Conservation (phyloP, 768 basidiomycete species). For the Macrolepiota dolichaula region DNA sequence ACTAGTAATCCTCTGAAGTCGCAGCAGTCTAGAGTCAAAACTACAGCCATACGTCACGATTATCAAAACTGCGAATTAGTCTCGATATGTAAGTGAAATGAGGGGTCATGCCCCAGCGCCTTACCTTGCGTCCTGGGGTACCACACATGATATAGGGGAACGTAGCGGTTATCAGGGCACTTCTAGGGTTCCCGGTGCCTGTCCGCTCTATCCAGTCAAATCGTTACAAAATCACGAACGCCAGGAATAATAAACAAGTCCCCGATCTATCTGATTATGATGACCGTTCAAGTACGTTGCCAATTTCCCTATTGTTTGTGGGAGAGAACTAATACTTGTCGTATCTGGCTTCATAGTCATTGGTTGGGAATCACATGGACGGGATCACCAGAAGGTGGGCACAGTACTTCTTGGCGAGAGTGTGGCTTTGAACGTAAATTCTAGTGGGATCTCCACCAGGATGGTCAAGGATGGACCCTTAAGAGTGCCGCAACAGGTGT, state of each 20-base stretch:
- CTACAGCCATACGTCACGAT: no score
- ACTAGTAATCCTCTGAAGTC: no score
- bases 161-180: no score
- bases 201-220: no score
- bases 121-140: no score
- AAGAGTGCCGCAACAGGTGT: slow-evolving; percentile 27
- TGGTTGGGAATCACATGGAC: slow-evolving; percentile 14
- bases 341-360: not conserved
- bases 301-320: not conserved
- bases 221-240: not conserved
- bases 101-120: no score
- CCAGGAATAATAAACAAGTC: not conserved
- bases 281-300: not conserved
- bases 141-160: no score
- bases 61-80: no score
- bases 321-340: not conserved
- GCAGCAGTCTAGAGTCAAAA: no score
- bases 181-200: no score
- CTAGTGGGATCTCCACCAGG: slow-evolving; percentile 33
- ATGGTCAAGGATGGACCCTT: slow-evolving; percentile 24
- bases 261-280: not conserved
- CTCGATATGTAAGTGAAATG: no score
- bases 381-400: slow-evolving; percentile 39
- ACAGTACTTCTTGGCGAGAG: no score
- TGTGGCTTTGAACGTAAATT: not conserved